These are phyloP conservation scores for Dactylellina sp. DNA, from an alignment of 2,329 filamentous ascomycete genomes.

Conservation along the genomic window DNA sequence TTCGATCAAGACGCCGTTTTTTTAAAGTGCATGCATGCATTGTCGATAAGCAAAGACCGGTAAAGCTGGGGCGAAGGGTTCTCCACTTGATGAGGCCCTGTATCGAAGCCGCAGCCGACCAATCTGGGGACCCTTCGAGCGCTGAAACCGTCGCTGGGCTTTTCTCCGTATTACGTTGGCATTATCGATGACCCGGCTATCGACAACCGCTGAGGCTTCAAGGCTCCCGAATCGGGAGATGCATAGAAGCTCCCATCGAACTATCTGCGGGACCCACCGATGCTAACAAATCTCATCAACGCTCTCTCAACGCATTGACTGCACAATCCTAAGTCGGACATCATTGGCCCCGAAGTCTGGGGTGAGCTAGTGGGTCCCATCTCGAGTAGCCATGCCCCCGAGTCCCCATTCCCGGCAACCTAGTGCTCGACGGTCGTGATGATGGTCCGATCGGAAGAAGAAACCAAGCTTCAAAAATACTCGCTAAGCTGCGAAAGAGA, in stretches of 20 bases:
- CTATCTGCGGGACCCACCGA: slow-evolving; percentile 20
- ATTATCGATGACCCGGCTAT: slow-evolving; percentile 45
- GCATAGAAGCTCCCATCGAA: slow-evolving; percentile 43
- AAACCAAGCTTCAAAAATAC: slow-evolving; percentile 22
- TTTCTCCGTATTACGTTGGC: slow-evolving; percentile 42
- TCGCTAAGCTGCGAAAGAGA: slow-evolving; percentile 48
- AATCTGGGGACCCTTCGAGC: slow-evolving; percentile 4
- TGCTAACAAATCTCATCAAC: slow-evolving; percentile 9
- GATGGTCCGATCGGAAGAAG: slow-evolving; percentile 16
- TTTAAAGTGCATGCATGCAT: slow-evolving; percentile 14
- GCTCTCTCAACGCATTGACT: slow-evolving; percentile 21
- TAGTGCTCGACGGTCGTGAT: slow-evolving; percentile 1
- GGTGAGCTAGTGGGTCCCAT: neutral
- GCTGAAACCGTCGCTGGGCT: slow-evolving; percentile 5
- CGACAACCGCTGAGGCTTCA: slow-evolving; percentile 41
- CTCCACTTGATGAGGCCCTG: slow-evolving; percentile 19
- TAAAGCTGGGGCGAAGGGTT: slow-evolving; percentile 2
- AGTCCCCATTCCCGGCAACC: slow-evolving; percentile 33
- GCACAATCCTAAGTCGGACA: slow-evolving; percentile 39
- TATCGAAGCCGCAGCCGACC: slow-evolving; percentile 52
- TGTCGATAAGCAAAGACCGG: slow-evolving; percentile 30
- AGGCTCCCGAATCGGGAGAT: slow-evolving; percentile 34
- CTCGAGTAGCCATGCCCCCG: neutral
- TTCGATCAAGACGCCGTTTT: neutral
- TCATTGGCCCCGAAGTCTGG: too few species aligned